A percentile compares a stretch with the other conserved stretches of the same genome.
Conservation (phyloP, 192 early-diverging fungal species). For the Chytriomyces sp. region DNA sequence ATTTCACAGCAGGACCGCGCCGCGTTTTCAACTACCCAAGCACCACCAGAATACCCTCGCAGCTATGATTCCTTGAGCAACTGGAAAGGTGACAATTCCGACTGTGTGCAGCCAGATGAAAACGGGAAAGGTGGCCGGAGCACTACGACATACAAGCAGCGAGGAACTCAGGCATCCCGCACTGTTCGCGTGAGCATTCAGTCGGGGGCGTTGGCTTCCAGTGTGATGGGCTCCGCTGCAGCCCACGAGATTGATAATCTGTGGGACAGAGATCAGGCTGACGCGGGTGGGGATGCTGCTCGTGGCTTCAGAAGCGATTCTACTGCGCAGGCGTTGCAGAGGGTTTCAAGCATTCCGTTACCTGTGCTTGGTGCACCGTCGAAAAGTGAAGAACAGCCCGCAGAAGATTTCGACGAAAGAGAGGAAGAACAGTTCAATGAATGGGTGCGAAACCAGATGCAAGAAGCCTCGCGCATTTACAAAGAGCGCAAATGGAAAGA, state of each 20-base stretch:
- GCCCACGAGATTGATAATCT: slow-evolving; percentile 21
- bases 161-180: neutral
- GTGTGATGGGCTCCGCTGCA: neutral
- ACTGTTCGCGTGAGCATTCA: neutral
- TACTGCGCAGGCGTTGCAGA: neutral
- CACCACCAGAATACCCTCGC: too few relatives aligned
- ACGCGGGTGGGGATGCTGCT: neutral
- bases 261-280: slow-evolving; percentile 9
- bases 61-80: slow-evolving; percentile 24
- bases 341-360: slow-evolving; percentile 5
- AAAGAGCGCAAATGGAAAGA: neutral
- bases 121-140: neutral
- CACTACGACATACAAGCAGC: neutral
- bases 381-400: neutral
- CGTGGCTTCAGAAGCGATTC: neutral
- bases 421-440: slow-evolving; percentile 17
- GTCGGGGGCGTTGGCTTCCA: neutral
- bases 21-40: neutral
- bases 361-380: too few relatives aligned
- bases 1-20: neutral
- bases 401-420: neutral
- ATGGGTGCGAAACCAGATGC: slow-evolving; percentile 19
- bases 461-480: neutral
- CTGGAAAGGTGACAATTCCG: slow-evolving; percentile 2
- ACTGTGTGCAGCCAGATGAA: neutral